phyloP scores from a whole-genome alignment of 139 green algal genomes.

The Spirogloea muscicola region DNA sequence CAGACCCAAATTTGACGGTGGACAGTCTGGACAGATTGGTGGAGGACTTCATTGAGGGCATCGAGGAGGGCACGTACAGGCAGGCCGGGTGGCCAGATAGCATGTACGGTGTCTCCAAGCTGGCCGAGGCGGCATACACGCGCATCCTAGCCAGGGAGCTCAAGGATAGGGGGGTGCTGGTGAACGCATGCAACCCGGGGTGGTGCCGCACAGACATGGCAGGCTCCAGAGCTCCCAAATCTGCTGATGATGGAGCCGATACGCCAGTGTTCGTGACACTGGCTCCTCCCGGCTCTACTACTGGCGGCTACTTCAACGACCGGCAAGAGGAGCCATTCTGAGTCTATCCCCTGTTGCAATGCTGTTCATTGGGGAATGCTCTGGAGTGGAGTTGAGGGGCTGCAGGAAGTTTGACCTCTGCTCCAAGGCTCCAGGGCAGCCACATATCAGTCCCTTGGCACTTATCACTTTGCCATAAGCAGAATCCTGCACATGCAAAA shows the following conservation, averaged over 20 bases:
- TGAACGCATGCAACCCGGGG: constrained; percentile 44
- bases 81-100: constrained; percentile 37
- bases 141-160: constrained; percentile 37
- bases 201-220: constrained; percentile 47
- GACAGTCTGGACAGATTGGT: constrained; percentile 23
- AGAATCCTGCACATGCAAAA: no score
- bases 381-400: no score
- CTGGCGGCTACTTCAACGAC: constrained; percentile 2
- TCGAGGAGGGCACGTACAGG: constrained; percentile 16
- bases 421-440: no score
- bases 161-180: constrained; percentile 43
- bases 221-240: constrained; percentile 23
- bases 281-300: background rate
- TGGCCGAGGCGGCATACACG: constrained; percentile 38
- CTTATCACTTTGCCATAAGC: no score
- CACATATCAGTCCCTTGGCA: no score
- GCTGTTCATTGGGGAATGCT: no score
- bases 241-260: constrained; percentile 16
- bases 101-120: constrained; percentile 53
- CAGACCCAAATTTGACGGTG: constrained; percentile 31
- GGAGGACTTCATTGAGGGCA: constrained; percentile 37
- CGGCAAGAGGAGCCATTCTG: background rate
- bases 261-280: constrained; percentile 19
- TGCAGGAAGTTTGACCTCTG: no score
- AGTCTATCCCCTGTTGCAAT: background rate